Base-by-base conservation (phyloP, 257 asterid species). In the Scutellaria galericulata region DNA sequence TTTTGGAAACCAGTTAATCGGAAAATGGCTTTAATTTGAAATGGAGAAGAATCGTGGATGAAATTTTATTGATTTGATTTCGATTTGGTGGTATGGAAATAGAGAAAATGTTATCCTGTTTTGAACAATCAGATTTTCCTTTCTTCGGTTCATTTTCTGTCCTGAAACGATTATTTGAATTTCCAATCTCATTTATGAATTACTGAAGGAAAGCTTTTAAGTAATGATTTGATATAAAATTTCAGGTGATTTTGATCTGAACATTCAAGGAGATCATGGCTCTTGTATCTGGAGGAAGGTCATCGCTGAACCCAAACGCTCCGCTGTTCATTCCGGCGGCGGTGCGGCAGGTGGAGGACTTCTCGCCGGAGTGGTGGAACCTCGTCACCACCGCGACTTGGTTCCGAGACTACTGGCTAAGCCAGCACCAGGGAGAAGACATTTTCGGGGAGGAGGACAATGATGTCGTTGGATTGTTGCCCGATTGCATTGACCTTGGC, bases 291-390 rank as follows among this genome's bases (percentile, higher is more conserved):
- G 96, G 91, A 47, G 83, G 84, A 75, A 83, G 96, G 73, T 93
- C 97, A 3, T 67, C 83, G 9, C 80, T 91, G 75, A 93, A 91
- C 70, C 98, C 98, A 0, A 86, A 93, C 77, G 98, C 98, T 0
- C 96, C 94, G 0, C 79, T 83, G 62, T 93, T 79, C 62, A 83
- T 93, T 22, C 98, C 98, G 27, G 88, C 96, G 3, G 86, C 84
- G 0, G 83, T 93, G 82, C 85, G 89, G 75, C 96, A 83, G 44
- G 98, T 93, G 75, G 98, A 93, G 86, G 98, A 93, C 62, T 93
- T 91, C 83, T 93, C 98, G 6, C 96, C 94, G 0, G 96, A 91
- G 75, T 93, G 97, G 98, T 93, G 97, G 96, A 81, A 81, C 66
- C 85, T 93, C 56, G 96, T 90, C 68, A 90, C 87, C 35, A 90